Percentiles rank a stretch among this genome's conserved stretches.
These are phyloP conservation scores for Yarrowia deformans DNA, from an alignment of 805 yeast genomes.

Conservation along the genomic window DNA sequence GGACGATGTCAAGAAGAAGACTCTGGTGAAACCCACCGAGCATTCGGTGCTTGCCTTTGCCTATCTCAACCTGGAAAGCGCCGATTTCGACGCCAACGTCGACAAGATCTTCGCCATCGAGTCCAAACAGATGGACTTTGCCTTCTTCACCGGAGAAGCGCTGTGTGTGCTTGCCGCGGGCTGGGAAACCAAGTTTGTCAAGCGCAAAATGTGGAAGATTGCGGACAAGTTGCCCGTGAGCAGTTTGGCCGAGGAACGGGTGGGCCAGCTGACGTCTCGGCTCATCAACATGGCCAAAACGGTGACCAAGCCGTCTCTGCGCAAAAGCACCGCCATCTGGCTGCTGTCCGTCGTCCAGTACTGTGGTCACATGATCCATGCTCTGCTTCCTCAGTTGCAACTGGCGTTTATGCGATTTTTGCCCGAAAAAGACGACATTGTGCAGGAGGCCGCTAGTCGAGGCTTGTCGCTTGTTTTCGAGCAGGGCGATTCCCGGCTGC, in stretches of 20 bases:
- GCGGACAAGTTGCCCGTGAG: constrained; percentile 37
- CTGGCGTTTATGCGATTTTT: constrained; percentile 76
- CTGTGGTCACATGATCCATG: constrained; percentile 58
- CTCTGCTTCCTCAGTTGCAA: constrained; percentile 70
- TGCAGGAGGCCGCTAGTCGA: constrained; percentile 92
- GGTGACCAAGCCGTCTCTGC: constrained; percentile 70
- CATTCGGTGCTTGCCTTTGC: constrained; percentile 54
- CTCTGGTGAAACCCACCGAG: constrained; percentile 29
- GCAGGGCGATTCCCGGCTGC: constrained; percentile 68
- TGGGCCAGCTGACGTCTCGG: constrained; percentile 54
- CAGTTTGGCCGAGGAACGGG: constrained; percentile 12
- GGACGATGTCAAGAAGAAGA: constrained; percentile 20
- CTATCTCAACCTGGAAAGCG: constrained; percentile 38
- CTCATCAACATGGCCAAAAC: constrained; percentile 62
- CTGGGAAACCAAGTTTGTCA: constrained; percentile 69
- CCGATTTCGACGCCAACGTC: constrained; percentile 49
- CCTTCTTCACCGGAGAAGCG: constrained; percentile 87
- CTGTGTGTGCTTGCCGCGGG: constrained; percentile 74
- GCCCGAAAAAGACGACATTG: constrained; percentile 79
- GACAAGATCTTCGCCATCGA: constrained; percentile 60
- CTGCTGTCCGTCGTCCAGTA: constrained; percentile 79
- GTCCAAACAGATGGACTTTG: constrained; percentile 75
- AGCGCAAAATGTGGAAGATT: constrained; percentile 57
- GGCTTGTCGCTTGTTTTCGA: constrained; percentile 87
- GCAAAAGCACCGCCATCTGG: constrained; percentile 87